Evolutionary conservation across 1,284 basidiomycete species (phyloP).

Genomic region (Ceratobasidium papillatum): DNA sequence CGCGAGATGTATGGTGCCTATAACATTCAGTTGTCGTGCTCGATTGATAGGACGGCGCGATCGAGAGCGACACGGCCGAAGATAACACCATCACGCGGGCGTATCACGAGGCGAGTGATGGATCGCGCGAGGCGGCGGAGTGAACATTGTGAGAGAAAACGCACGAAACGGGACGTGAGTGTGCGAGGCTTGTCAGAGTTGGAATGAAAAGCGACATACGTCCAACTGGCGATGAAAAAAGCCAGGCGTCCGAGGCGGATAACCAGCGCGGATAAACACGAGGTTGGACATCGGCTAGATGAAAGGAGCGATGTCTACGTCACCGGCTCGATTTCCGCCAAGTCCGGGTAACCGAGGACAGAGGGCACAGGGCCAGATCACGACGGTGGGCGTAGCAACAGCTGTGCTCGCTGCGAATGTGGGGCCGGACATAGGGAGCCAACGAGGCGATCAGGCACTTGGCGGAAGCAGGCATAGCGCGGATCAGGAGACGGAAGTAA

Average conservation of each 20-base stretch:
- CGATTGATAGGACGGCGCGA: background rate
- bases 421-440: background rate
- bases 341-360: background rate
- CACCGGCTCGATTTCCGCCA: background rate
- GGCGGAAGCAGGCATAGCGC: background rate
- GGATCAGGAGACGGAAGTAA: slow-evolving; percentile 20
- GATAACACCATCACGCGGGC: background rate
- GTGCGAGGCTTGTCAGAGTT: too few species aligned
- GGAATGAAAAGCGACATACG: too few species aligned
- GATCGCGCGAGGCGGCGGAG: slow-evolving; percentile 4
- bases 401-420: too few species aligned
- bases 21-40: background rate
- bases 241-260: slow-evolving; percentile 4
- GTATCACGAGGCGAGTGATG: background rate
- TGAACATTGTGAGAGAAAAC: background rate
- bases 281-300: slow-evolving; percentile 10
- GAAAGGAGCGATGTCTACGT: slow-evolving; percentile 18
- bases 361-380: background rate
- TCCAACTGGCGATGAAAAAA: slow-evolving; percentile 1
- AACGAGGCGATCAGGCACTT: slow-evolving; percentile 2
- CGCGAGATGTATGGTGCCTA: background rate
- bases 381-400: background rate
- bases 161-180: background rate
- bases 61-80: background rate
- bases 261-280: too few species aligned